phyloP scores from a whole-genome alignment of 2,329 filamentous ascomycete genomes.

The Cercospora beticola region DNA sequence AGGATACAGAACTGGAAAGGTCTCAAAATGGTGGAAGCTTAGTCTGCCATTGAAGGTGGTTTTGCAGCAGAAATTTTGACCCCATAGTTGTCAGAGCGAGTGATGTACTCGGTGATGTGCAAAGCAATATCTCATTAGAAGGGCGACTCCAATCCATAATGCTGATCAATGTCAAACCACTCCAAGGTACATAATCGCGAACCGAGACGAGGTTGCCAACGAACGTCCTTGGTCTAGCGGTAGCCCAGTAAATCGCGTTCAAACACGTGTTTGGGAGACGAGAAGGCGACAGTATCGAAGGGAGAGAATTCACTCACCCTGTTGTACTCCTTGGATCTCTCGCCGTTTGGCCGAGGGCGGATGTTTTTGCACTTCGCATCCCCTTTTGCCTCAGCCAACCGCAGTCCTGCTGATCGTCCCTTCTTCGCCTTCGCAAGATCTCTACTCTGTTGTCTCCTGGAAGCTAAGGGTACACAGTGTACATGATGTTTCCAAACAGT shows the following conservation, averaged over 20 bases:
- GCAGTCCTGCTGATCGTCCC: too few species aligned
- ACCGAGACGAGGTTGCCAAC: not conserved
- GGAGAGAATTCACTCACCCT: too few species aligned
- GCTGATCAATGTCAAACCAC: too few species aligned
- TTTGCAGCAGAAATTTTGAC: not conserved
- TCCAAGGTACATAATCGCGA: too few species aligned
- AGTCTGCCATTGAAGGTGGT: not conserved
- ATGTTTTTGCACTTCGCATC: not conserved
- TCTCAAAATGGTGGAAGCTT: not conserved
- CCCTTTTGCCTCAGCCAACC: not conserved
- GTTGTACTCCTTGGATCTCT: not conserved
- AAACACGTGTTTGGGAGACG: not conserved
- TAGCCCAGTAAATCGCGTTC: not conserved
- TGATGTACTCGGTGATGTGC: not conserved
- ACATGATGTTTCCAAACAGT: not conserved
- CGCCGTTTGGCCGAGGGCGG: not conserved
- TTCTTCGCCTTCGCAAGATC: too few species aligned
- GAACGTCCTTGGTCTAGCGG: not conserved
- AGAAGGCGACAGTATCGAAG: not conserved
- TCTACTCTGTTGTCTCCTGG: too few species aligned
- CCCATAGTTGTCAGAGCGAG: not conserved
- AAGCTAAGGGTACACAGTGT: too few species aligned
- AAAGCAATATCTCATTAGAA: not conserved
- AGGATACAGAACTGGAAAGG: constrained; percentile 66
- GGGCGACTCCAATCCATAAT: too few species aligned